Evolutionary conservation across 306 rosid genomes (phyloP).

Genomic region (Arachis stenosperma): DNA sequence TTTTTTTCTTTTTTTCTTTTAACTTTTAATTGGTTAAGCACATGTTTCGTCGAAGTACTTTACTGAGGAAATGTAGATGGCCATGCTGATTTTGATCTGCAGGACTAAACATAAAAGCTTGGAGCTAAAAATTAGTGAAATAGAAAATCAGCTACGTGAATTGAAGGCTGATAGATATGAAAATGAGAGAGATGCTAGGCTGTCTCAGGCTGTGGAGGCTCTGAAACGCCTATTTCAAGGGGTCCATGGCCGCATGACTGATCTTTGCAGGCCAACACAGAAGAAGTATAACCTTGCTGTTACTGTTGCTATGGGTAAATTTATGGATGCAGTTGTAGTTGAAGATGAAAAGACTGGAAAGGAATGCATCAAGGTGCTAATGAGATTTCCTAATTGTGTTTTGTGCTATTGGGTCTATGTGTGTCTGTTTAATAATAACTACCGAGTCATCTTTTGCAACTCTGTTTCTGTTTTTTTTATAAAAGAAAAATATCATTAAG

Average conservation of each 20-base stretch:
- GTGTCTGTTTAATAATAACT: slow-evolving; percentile 18
- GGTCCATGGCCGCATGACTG: slow-evolving; percentile 99
- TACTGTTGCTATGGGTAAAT: slow-evolving; percentile 99
- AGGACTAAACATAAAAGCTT: slow-evolving; percentile 78
- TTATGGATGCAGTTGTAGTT: slow-evolving; percentile 99
- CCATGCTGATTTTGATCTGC: slow-evolving; percentile 42
- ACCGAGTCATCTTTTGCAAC: slow-evolving; percentile 1
- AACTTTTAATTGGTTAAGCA: slow-evolving; percentile 4
- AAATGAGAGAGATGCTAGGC: slow-evolving; percentile 88
- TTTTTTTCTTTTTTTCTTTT: background rate
- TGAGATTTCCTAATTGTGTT: slow-evolving; percentile 31
- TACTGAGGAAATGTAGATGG: slow-evolving; percentile 22
- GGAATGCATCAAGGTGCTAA: slow-evolving; percentile 95
- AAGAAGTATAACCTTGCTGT: slow-evolving; percentile 95
- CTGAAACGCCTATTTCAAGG: slow-evolving; percentile 95
- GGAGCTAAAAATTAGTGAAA: slow-evolving; percentile 72
- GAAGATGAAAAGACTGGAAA: slow-evolving; percentile 97
- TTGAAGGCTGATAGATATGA: slow-evolving; percentile 94
- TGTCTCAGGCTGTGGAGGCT: slow-evolving; percentile 98
- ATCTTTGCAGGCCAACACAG: slow-evolving; percentile 96
- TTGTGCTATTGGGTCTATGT: background rate
- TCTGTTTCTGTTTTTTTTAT: slow-evolving; percentile 10
- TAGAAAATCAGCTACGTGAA: slow-evolving; percentile 90
- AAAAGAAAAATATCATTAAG: too few species aligned
- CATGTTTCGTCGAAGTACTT: background rate